A percentile compares a stretch with the other conserved stretches of the same genome.
Conservation (phyloP, 2,329 filamentous ascomycete genomes). For the Microdochium nivale region DNA sequence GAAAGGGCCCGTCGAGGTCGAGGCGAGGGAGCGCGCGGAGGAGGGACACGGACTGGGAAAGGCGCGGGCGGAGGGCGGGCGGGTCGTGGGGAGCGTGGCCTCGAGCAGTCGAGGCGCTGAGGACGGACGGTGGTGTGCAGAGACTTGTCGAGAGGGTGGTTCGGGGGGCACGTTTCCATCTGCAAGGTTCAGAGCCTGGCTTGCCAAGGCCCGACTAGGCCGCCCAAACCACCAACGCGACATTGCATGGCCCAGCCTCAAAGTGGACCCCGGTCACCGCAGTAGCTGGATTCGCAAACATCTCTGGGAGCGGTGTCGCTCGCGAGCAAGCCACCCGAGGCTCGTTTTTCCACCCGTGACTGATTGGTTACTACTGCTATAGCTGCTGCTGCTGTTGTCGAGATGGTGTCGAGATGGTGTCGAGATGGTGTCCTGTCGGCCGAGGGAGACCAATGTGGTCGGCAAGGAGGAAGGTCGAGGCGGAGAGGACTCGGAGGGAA, state of each 20-base stretch:
- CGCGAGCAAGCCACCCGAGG: background rate
- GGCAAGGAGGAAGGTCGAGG: no score
- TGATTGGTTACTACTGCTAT: background rate
- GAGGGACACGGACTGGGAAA: background rate
- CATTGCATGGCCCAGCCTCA: background rate
- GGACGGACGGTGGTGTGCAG: no score
- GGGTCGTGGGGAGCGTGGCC: background rate
- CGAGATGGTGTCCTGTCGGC: no score
- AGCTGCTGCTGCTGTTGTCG: background rate
- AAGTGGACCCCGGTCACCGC: background rate
- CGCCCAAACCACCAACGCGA: background rate
- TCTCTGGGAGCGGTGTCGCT: background rate
- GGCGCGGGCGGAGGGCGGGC: background rate
- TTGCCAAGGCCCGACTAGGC: background rate
- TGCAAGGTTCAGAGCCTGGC: background rate
- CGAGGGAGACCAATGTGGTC: no score
- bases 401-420: background rate
- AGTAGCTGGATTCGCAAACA: background rate
- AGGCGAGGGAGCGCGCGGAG: background rate
- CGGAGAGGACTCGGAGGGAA: no score
- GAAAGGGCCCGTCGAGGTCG: background rate
- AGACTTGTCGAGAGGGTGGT: background rate
- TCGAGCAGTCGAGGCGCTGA: no score
- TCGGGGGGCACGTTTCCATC: background rate
- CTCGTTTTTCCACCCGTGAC: background rate